Evolutionary conservation across 805 yeast species (phyloP).

Genomic region (Trichomonascus vanleenenianus): DNA sequence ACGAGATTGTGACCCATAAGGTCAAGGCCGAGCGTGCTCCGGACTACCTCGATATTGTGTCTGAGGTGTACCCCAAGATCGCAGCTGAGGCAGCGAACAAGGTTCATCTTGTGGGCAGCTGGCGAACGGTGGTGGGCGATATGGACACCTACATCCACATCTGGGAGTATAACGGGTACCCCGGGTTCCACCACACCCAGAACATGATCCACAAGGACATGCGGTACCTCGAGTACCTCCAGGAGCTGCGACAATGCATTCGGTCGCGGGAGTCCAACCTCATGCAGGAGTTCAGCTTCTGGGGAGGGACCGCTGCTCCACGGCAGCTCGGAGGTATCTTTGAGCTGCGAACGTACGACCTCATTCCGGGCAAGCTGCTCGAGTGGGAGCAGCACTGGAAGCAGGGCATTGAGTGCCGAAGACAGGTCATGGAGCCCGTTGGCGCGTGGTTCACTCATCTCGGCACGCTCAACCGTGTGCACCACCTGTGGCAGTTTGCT

Average conservation of each 20-base stretch:
- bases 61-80: conserved; percentile 27
- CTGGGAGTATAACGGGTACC: conserved; percentile 37
- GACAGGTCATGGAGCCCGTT: conserved; percentile 41
- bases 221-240: conserved; percentile 24
- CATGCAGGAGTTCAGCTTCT: conserved; percentile 37
- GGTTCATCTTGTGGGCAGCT: conserved; percentile 34
- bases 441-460: conserved; percentile 39
- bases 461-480: conserved; percentile 34
- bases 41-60: conserved; percentile 30
- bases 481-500: conserved; percentile 39
- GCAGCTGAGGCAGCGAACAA: conserved; percentile 27
- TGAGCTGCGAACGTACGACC: conserved; percentile 33
- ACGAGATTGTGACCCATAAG: conserved; percentile 32
- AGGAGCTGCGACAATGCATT: conserved; percentile 26
- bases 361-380: conserved; percentile 33
- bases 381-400: conserved; percentile 39
- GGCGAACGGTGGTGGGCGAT: conserved; percentile 37
- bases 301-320: conserved; percentile 40
- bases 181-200: conserved; percentile 34
- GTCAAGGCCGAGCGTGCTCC: conserved; percentile 30
- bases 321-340: conserved; percentile 35
- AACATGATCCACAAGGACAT: conserved; percentile 27
- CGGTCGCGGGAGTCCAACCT: conserved; percentile 29
- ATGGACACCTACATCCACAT: conserved; percentile 34
- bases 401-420: conserved; percentile 34